phyloP scores from a whole-genome alignment of 2,329 filamentous ascomycete genomes.

The Ophiostoma populinum region DNA sequence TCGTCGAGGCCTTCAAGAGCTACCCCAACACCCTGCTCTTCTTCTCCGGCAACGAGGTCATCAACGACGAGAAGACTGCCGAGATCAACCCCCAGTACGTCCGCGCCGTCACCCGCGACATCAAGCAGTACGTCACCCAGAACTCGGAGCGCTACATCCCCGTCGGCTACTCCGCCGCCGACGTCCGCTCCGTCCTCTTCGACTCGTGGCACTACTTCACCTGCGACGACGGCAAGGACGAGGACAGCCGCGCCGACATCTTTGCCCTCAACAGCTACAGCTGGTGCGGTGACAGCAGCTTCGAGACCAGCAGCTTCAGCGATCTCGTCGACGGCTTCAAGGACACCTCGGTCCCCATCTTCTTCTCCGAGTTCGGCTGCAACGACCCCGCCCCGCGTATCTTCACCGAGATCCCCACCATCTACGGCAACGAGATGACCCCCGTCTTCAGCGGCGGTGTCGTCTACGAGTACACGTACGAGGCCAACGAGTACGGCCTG shows the following conservation, averaged over 20 bases:
- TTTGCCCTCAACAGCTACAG: slow-evolving; percentile 65
- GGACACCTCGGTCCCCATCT: slow-evolving; percentile 51
- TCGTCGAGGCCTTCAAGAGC: slow-evolving; percentile 48
- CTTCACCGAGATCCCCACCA: slow-evolving; percentile 57
- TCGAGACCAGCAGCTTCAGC: slow-evolving; percentile 36
- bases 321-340: slow-evolving; percentile 45
- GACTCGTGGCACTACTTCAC: slow-evolving; percentile 64
- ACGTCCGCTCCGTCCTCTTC: slow-evolving; percentile 54
- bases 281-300: slow-evolving; percentile 42
- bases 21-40: slow-evolving; percentile 54
- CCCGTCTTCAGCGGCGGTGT: slow-evolving; percentile 55
- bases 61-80: slow-evolving; percentile 46
- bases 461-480: slow-evolving; percentile 67
- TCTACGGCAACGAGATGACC: slow-evolving; percentile 57
- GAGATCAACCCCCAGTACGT: slow-evolving; percentile 50
- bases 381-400: slow-evolving; percentile 52
- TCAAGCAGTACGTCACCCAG: slow-evolving; percentile 66
- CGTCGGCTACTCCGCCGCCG: slow-evolving; percentile 66
- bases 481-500: slow-evolving; percentile 48
- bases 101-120: slow-evolving; percentile 58
- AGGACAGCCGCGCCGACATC: slow-evolving; percentile 48
- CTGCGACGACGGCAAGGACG: slow-evolving; percentile 38
- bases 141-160: slow-evolving; percentile 51
- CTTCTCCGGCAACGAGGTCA: slow-evolving; percentile 68
- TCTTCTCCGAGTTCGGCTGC: slow-evolving; percentile 73